These are phyloP conservation scores for Lepiota subincarnata DNA, from an alignment of 768 basidiomycete species.

Conservation along the genomic window DNA sequence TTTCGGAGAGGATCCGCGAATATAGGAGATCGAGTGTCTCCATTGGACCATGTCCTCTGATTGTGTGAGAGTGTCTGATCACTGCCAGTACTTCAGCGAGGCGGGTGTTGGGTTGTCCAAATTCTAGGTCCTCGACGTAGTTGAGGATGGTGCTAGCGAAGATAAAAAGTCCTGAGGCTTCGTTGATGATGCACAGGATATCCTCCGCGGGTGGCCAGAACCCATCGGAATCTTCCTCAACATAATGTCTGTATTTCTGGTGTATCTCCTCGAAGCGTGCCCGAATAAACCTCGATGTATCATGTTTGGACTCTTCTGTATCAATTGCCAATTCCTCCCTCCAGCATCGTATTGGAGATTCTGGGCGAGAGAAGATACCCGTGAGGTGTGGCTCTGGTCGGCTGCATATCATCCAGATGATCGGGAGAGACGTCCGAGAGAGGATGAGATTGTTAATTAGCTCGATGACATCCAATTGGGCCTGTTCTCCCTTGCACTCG, in stretches of 20 bases:
- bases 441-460: neutral
- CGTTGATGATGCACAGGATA: neutral
- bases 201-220: conserved; percentile 10
- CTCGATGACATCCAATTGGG: conserved; percentile 9
- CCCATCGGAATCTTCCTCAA: too few species aligned
- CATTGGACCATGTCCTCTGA: neutral
- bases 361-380: neutral
- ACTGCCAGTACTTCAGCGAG: neutral
- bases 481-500: conserved; percentile 11
- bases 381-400: conserved; percentile 11
- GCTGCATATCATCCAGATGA: conserved; percentile 10
- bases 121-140: conserved; percentile 13
- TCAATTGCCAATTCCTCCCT: neutral
- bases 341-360: neutral
- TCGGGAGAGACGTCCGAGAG: neutral
- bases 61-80: neutral
- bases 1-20: neutral
- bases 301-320: neutral
- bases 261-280: neutral
- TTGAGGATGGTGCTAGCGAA: conserved; percentile 9
- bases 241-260: neutral
- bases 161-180: conserved; percentile 13
- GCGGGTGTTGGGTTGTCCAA: neutral
- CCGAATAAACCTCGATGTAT: neutral
- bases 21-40: conserved; percentile 9